Base-by-base conservation (phyloP, 768 basidiomycete genomes). In the Baorangia bicolor region DNA sequence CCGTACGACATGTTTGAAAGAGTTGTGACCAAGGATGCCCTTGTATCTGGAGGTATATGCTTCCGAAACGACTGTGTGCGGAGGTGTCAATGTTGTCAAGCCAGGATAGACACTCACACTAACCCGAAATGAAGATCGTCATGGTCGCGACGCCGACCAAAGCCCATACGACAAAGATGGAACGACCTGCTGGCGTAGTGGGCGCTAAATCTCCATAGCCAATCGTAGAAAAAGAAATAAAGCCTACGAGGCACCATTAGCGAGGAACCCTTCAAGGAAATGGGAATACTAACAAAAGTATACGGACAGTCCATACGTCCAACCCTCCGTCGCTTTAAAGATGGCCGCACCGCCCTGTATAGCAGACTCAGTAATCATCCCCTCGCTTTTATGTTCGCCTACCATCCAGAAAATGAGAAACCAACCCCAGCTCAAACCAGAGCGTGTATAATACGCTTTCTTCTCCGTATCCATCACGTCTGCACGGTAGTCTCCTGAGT, bases 341-440 rank as follows among this genome's bases (percentile, higher is more conserved):
- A 91, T 83, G 1, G 75, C 78, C 4, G 86, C 81, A 4, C 90
- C 90, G n/a, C 80, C 73, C 86, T 88, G 51, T 1, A 48, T 9
- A 12, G 31, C 0, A 30, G 14, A 38, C 0, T 63, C 37, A 56
- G 48, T 20, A n/a, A 39, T 11, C 18, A 21, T 27, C 25, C 18
- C 21, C n/a, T 47, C 35, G 25, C 2, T 7, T 25, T 55, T 23
- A 42, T 28, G 40, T 16, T 27, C 5, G 68, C 79, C 56, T 56
- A 88, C 86, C 63, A 83, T 74, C 92, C 92, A 94, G 74, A 94
- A 94, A n/a, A 79, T 60, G 21, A 90, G 64, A 71, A 93, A 92
- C 30, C 88, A 60, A 0, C 67, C 46, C 74, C 82, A 82, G 0
- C 86, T 84, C 20, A 89, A 70, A 2, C 63, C 51, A 42, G 88